phyloP scores from a whole-genome alignment of 345 rosid species.

The Sisymbrium irio region DNA sequence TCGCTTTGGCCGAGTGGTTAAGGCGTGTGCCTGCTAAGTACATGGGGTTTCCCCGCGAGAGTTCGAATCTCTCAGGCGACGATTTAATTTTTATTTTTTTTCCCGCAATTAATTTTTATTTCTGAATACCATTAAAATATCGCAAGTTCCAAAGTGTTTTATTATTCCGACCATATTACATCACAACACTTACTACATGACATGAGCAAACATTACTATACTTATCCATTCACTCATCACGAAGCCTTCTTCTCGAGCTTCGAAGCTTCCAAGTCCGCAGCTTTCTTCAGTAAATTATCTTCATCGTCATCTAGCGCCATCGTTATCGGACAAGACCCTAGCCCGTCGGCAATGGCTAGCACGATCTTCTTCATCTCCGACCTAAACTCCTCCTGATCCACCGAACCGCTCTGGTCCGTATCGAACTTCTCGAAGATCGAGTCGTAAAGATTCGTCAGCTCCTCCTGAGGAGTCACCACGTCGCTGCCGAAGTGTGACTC shows the following conservation, averaged over 20 bases:
- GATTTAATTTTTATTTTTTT: not conserved
- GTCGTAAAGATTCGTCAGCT: conserved; percentile 54
- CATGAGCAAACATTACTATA: too few species aligned
- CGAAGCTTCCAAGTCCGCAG: conserved; percentile 81
- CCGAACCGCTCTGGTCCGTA: conserved; percentile 48
- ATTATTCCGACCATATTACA: not conserved
- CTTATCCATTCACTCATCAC: not conserved
- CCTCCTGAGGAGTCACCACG: conserved; percentile 46
- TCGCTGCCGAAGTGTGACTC: conserved; percentile 69
- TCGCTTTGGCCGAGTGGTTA: conserved; percentile 57
- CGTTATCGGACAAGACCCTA: conserved; percentile 62
- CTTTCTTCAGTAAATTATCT: conserved; percentile 49
- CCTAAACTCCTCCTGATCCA: conserved; percentile 57
- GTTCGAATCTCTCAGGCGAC: conserved; percentile 81
- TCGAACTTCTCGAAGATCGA: conserved; percentile 71
- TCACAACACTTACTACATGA: not conserved
- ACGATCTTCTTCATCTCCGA: conserved; percentile 65
- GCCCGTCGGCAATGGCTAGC: conserved; percentile 75
- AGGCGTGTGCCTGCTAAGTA: conserved; percentile 72
- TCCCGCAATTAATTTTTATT: not conserved
- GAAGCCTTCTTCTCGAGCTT: conserved; percentile 28
- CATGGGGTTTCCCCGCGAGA: conserved; percentile 71
- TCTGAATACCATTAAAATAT: not conserved
- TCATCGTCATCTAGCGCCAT: conserved; percentile 64
- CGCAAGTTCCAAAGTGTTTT: not conserved